Conservation (phyloP, 306 rosid genomes). For the Vigna nakashimae region DNA sequence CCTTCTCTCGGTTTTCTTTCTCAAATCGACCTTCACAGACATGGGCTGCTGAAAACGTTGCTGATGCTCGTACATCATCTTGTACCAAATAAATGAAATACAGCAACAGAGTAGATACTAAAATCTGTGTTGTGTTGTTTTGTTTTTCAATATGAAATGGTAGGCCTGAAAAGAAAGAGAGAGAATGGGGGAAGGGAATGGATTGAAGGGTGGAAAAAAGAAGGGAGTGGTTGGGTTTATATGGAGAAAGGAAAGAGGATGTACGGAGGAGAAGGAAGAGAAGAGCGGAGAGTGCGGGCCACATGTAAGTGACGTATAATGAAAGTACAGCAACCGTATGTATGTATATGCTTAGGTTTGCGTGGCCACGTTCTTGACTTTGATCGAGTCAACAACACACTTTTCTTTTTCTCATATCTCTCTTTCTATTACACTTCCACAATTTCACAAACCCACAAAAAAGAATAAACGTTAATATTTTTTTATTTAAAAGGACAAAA, state of each 20-base stretch:
- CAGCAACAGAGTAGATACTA: too few species aligned
- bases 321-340: slow-evolving; percentile 49
- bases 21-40: slow-evolving; percentile 32
- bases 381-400: slow-evolving; percentile 55
- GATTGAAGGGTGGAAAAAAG: not conserved
- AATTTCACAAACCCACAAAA: not conserved
- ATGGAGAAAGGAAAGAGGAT: slow-evolving; percentile 27
- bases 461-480: too few species aligned
- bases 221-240: slow-evolving; percentile 3
- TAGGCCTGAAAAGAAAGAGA: not conserved
- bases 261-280: slow-evolving; percentile 45
- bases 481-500: too few species aligned
- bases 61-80: slow-evolving; percentile 65
- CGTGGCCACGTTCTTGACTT: slow-evolving; percentile 48
- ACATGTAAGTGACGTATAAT: slow-evolving; percentile 44
- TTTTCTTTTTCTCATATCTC: not conserved
- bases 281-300: not conserved
- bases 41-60: slow-evolving; percentile 46
- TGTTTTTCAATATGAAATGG: not conserved
- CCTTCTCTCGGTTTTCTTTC: slow-evolving; percentile 25
- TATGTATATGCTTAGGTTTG: slow-evolving; percentile 29
- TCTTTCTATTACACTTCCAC: not conserved
- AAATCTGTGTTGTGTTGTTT: not conserved
- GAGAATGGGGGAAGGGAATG: too few species aligned
- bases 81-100: slow-evolving; percentile 1